Percentiles rank a stretch among this genome's conserved stretches.
These are phyloP conservation scores for Cryptosporidium felis DNA, from an alignment of 169 alveolate genomes.

Conservation along the genomic window DNA sequence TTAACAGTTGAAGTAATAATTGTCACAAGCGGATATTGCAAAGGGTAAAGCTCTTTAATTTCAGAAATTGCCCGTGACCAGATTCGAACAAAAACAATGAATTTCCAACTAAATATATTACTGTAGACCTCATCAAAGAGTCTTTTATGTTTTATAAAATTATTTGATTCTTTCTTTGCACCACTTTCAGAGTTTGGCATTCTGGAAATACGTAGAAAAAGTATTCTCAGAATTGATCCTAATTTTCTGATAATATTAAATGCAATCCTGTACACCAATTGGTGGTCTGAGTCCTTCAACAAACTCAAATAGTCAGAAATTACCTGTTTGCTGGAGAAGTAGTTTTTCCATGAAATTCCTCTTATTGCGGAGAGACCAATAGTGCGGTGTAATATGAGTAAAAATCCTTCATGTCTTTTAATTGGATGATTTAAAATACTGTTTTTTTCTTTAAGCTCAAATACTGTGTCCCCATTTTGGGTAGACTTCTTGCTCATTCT, in stretches of 20 bases:
- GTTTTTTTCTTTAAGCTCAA: slow-evolving; percentile 1
- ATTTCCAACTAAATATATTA: slow-evolving; percentile 55
- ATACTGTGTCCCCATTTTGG: not conserved
- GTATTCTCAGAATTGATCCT: slow-evolving; percentile 40
- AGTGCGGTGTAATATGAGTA: slow-evolving; percentile 35
- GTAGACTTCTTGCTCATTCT: not conserved
- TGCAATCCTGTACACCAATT: slow-evolving; percentile 43
- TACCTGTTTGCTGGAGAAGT: not conserved
- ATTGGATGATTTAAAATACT: not conserved
- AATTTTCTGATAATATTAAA: slow-evolving; percentile 20
- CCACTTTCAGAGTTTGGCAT: not conserved
- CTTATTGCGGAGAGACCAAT: slow-evolving; percentile 62
- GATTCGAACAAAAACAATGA: not conserved
- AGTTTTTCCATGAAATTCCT: slow-evolving; percentile 68
- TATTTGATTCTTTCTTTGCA: not conserved
- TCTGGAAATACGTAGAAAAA: slow-evolving; percentile 38
- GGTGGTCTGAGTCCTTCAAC: not conserved
- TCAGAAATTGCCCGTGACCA: slow-evolving; percentile 22
- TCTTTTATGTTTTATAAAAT: not conserved
- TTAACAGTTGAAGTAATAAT: not conserved
- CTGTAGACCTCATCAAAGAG: slow-evolving; percentile 17
- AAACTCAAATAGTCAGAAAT: slow-evolving; percentile 12
- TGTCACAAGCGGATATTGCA: slow-evolving; percentile 51
- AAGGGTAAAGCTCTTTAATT: slow-evolving; percentile 26
- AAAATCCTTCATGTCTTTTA: slow-evolving; percentile 54